Base-by-base conservation (phyloP, 2,329 filamentous ascomycete genomes). In the Ophiosphaerella herpotricha region DNA sequence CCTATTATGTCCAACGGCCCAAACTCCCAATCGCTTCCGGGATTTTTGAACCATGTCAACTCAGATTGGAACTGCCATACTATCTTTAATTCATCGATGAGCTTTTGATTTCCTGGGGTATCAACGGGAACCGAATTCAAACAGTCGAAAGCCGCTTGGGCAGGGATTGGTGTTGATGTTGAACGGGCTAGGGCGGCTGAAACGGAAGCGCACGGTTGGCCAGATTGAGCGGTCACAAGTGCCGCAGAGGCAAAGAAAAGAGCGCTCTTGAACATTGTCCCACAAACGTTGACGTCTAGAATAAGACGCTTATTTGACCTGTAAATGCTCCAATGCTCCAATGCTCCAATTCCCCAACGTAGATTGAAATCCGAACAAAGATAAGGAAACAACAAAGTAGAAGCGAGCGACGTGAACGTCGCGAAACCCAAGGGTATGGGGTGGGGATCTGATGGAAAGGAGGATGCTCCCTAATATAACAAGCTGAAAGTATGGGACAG, bases 21-120 rank as follows among this genome's bases (percentile, higher is more conserved):
- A 31, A 66, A 64, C 16, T 71, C 60, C 53, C 66, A 70, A 7
- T 67, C 66, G 16, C 55, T 36, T 13, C 68, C 70, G 12, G 70
- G 65, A 32, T 68, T 62, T 44, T 73, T 69, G 23, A 73, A 57
- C 49, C 71, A 74, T 4, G 50, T 58, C 11, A 73, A 44, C 7
- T 69, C 67, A n/a, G 67, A 72, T 32, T 76, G 71, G 39, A 71
- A 75, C 33, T 71, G 55, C 50, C 71, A 58, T 12, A 72, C 57
- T 8, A 52, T 31, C 36, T 67, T 67, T 2, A 72, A 46, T 33
- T 72, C 65, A 3, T 64, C 55, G 36, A 74, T 60, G 37, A 71
- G 66, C 6, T 58, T 38, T 1, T 46, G 32, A 41, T 67, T 60
- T 8, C 60, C 63, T 9, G 58, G 39, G 8, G 55, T 54, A 29